Conservation (phyloP, 352 stramenopile genomes). For the Globisporangium uncinulatum region DNA sequence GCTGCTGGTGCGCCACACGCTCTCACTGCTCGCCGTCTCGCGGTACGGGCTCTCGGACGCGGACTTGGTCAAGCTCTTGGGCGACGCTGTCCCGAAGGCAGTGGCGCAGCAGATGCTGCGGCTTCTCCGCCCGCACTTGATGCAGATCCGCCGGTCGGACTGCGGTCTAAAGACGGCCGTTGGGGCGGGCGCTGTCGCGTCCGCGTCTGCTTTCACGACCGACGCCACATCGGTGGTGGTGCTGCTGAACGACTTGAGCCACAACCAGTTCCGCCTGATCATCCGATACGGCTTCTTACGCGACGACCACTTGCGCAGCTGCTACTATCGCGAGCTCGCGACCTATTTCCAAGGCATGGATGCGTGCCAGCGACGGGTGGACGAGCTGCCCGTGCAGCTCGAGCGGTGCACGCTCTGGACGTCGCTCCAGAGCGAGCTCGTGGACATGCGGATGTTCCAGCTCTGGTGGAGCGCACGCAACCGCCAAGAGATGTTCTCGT, state of each 20-base stretch:
- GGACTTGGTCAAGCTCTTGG: slow-evolving; percentile 58
- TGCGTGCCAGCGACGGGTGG: slow-evolving; percentile 63
- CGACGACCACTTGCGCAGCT: slow-evolving; percentile 54
- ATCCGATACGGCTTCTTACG: slow-evolving; percentile 64
- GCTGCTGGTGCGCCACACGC: slow-evolving; percentile 60
- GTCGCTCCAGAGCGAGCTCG: slow-evolving; percentile 54
- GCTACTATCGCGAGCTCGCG: slow-evolving; percentile 74
- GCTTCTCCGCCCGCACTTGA: slow-evolving; percentile 57
- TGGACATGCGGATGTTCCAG: slow-evolving; percentile 87
- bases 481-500: slow-evolving; percentile 72
- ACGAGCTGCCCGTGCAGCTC: slow-evolving; percentile 76
- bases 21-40: slow-evolving; percentile 65
- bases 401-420: slow-evolving; percentile 68
- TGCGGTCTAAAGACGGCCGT: slow-evolving; percentile 15
- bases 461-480: slow-evolving; percentile 81
- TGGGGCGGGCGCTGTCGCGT: neutral
- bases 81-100: slow-evolving; percentile 31
- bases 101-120: slow-evolving; percentile 38
- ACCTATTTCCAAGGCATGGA: slow-evolving; percentile 69
- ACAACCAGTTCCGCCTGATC: slow-evolving; percentile 70
- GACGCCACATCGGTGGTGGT: slow-evolving; percentile 8
- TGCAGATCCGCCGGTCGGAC: slow-evolving; percentile 60
- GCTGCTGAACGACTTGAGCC: slow-evolving; percentile 67
- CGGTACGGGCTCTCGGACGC: slow-evolving; percentile 63
- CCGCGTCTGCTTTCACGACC: neutral